Evolutionary conservation across 192 early-diverging fungal species (phyloP), one percentile per base, ranked within the genome.

Genomic region (Phycomyces blakesleeanus): DNA sequence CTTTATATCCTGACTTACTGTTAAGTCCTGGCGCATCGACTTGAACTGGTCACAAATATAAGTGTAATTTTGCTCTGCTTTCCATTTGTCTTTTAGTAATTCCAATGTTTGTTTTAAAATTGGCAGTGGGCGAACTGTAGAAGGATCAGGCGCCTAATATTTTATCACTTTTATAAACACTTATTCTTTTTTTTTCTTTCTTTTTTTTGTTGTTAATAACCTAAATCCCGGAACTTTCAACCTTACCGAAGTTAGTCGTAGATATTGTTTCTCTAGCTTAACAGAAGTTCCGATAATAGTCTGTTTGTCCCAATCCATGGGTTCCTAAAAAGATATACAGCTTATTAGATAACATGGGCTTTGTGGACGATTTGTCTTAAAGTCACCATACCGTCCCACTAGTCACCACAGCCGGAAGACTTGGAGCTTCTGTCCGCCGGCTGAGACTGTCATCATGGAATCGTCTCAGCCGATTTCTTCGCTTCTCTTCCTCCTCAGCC

Each of bases 11-110:
- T 47, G 1, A 69, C 73, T 63, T 72, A 92, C 96, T 10, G 93
- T 96, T 65, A 98, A 76, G 67, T 98, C 96, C 63, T 98, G 96
- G 9, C 96, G 87, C 61, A 98, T 63, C 55, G 88, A 90, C 76
- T 98, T 98, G 68, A 98, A 90, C 67, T 98, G 96, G 71, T 97
- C 93, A 72, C 96, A 96, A 37, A 96, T 93, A 68, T 95, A 98
- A 6, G 93, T 85, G 66, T 98, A 98, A 70, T 98, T 92, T 59
- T 80, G 80, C 18, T 97, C 89, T 47, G 78, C 66, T 20, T 81
- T 78, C 96, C 96, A 98, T 65, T 90, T 92, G n/a, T 71, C 54
- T 69, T 87, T 89, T 55, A 98, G 75, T 12, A 93, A 74, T 37
- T 89, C 83, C 8, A 97, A 75, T 1, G 96, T 89, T 61, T 92